A percentile compares a stretch with the other conserved stretches of the same genome.
phyloP scores from a whole-genome alignment of 2,329 filamentous ascomycete species.

The Neodidymelliopsis sp. region DNA sequence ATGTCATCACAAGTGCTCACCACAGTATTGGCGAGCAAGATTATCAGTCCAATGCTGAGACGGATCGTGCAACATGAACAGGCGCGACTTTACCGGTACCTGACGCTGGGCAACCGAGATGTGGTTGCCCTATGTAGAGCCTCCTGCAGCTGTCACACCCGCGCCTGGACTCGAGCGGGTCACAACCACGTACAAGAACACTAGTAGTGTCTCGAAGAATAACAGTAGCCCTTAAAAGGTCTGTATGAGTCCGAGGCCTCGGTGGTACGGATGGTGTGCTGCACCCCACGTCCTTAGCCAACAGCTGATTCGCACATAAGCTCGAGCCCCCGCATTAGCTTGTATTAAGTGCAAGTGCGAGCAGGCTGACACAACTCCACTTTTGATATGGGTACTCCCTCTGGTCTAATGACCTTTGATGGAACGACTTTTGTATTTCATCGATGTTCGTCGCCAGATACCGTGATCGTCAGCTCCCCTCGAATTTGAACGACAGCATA shows the following conservation, averaged over 20 bases:
- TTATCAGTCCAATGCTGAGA: background rate
- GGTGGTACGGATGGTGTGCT: constrained; percentile 9
- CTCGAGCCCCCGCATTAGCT: constrained; percentile 13
- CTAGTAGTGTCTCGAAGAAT: constrained; percentile 26
- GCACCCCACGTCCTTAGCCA: constrained; percentile 59
- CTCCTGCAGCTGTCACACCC: constrained; percentile 21
- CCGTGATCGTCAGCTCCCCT: constrained; percentile 6
- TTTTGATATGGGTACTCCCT: constrained; percentile 13
- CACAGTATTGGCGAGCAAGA: background rate
- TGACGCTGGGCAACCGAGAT: constrained; percentile 9
- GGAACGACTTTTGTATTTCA: constrained; percentile 17
- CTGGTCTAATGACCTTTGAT: background rate
- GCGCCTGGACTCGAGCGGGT: constrained; percentile 15
- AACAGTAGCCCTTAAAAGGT: constrained; percentile 29
- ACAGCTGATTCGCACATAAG: constrained; percentile 24
- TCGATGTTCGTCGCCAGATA: background rate
- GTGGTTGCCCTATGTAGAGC: constrained; percentile 14
- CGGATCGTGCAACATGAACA: background rate
- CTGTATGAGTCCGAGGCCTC: constrained; percentile 66
- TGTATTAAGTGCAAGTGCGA: constrained; percentile 6
- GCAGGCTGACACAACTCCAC: constrained; percentile 6
- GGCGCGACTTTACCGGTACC: background rate
- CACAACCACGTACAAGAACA: constrained; percentile 12
- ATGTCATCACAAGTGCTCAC: background rate
- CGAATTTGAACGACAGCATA: constrained; percentile 24